A percentile compares a stretch with the other conserved stretches of the same genome.
Conservation (phyloP, 768 basidiomycete genomes). For the Suillus alpinus region DNA sequence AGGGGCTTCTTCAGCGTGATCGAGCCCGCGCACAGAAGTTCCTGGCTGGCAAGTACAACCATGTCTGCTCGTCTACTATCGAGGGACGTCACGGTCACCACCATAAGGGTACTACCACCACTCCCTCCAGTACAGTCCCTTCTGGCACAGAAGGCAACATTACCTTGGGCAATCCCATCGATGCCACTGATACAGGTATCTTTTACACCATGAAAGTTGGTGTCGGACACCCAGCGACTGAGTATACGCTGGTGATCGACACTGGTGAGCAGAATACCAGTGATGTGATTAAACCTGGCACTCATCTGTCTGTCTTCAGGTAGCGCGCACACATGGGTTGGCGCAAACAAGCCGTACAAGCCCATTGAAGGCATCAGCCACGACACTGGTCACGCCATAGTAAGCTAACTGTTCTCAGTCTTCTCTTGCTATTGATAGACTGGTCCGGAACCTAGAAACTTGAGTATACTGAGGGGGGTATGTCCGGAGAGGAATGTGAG, state of each 20-base stretch:
- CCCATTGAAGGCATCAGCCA: constrained; percentile 46
- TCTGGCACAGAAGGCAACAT: constrained; percentile 13
- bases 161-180: constrained; percentile 29
- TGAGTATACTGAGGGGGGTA: constrained; percentile 51
- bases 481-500: constrained; percentile 52
- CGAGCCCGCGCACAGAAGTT: constrained; percentile 53
- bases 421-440: neutral
- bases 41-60: constrained; percentile 49
- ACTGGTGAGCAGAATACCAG: constrained; percentile 39
- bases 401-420: constrained; percentile 18
- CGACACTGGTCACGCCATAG: constrained; percentile 36
- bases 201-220: constrained; percentile 53
- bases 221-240: constrained; percentile 48
- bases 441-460: constrained; percentile 35
- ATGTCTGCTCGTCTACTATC: constrained; percentile 44
- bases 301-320: constrained; percentile 20
- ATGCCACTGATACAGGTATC: constrained; percentile 57
- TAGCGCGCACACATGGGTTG: constrained; percentile 57
- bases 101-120: neutral
- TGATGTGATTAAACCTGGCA: neutral
- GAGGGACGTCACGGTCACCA: constrained; percentile 23
- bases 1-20: constrained; percentile 51
- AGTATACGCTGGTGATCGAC: constrained; percentile 55
- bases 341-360: constrained; percentile 45
- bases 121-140: constrained; percentile 13